Evolutionary conservation across 164 flowering plant species (phyloP), one percentile per base, ranked within the genome.

Genomic region (Tetrastigma voinierianum): DNA sequence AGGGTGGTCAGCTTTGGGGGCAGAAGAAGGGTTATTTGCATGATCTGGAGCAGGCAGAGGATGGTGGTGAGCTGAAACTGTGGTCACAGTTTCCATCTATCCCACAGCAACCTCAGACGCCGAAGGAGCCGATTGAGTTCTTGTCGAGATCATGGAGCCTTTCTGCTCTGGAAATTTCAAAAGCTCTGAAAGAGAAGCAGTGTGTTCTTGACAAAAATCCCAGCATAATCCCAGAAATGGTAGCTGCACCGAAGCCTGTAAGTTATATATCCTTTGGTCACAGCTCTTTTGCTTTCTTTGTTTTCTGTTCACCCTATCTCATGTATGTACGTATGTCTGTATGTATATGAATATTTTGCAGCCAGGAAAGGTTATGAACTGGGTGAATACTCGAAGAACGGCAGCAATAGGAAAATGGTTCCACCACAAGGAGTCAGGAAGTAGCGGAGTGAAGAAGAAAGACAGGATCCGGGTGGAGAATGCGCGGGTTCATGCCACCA

Each of bases 91-190:
- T 82, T 46, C 82, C 86, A 0, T 65, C 67, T 9, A 81, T 94
- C 16, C 83, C 91, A 58, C 91, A 86, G 40, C 97, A 86, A 44
- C 97, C 97, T n/a, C 81, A 84, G 63, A 95, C 98, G 48, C 97
- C 96, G 10, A 84, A 74, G 13, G 98, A 95, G 78, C 92, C 96
- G 10, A 89, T 95, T 89, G 97, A 91, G 69, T 95, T 91, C 76
- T 77, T 91, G 55, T 82, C 97, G 0, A 84, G 98, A 70, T 92
- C 97, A 10, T 91, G 97, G 98, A 90, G 96, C 70, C 78, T 87
- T 46, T 95, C 98, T 16, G 92, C 97, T 56, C 68, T 82, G 1
- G 96, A 95, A 71, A 78, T 95, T 53, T 81, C 96, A 8, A 87
- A 84, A 73, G 96, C 96, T 57, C 83, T 95, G 19, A 86, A 84